Base-by-base conservation (phyloP, 345 rosid genomes). In the Rhodomyrtus tomentosa region DNA sequence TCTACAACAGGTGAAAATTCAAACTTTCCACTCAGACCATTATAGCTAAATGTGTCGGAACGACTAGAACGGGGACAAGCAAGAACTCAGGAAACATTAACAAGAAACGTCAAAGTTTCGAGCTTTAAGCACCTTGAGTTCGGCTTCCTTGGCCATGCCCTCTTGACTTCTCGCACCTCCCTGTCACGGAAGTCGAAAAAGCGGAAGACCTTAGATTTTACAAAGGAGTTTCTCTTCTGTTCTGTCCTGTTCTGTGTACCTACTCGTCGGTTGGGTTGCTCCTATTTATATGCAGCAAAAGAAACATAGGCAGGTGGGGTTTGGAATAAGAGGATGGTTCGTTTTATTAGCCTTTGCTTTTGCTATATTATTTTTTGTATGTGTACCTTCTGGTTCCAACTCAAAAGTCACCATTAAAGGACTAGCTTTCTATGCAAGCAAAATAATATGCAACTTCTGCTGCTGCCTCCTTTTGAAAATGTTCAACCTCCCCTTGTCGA, bases 91-190 rank as follows among this genome's bases (percentile, higher is more conserved):
- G 27, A 36, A 22, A 52, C 55, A 29, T 42, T n/a, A 38, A 50
- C 49, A 10, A 51, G 68, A 56, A 22, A 84, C 25, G 81, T 40
- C 53, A 16, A 58, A 45, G 22, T 24, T 18, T 38, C 74, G 54
- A 84, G 76, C 50, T 51, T 56, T 29, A 24, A 15, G 45, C 80
- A 92, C 94, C 94, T 90, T 89, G 15, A 90, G 54, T 45, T 88
- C 92, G 6, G 83, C 86, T 84, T 91, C 91, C 54, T 89, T 91
- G 6, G 91, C 91, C 94, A 92, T 92, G 76, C 45, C 12, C 42
- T 10, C n/a, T 51, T 51, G 48, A 82, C 68, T 53, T 51, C 29
- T 42, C 22, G 18, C 80, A 58, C 32, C 32, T 49, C 40, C 22
- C 45, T 52, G 53, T 36, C 24, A 10, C 38, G 24, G 29, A 36